Conservation (phyloP, 176 grass and related monocot genomes). For the Triticum monococcum region DNA sequence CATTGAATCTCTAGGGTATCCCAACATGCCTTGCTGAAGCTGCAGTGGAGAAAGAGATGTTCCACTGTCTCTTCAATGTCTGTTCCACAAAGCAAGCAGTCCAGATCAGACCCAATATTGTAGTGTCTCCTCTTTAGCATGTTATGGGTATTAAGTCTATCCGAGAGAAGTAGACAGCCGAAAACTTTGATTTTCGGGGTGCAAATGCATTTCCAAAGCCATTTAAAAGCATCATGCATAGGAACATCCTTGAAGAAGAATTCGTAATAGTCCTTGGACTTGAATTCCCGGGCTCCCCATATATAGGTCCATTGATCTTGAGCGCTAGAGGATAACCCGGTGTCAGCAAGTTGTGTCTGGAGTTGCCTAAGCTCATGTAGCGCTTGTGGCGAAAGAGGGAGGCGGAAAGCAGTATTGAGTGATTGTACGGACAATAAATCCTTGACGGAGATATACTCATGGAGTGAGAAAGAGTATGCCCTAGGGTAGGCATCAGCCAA, state of each 20-base stretch:
- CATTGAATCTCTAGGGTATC: accelerated
- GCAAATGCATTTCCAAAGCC: background rate
- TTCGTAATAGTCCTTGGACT: background rate
- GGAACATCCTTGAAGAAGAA: background rate
- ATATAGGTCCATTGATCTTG: no score
- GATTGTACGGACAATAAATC: background rate
- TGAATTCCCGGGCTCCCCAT: background rate
- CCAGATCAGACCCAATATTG: background rate
- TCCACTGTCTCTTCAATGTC: background rate
- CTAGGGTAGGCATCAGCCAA: no score
- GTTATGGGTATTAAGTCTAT: background rate
- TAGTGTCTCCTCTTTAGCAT: background rate
- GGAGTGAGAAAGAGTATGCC: no score
- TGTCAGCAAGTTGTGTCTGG: no score
- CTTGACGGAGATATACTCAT: background rate
- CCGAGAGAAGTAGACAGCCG: background rate
- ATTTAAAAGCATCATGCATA: background rate
- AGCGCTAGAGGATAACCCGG: no score
- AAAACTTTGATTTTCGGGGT: background rate
- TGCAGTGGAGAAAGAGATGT: background rate
- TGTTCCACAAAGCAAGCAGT: background rate
- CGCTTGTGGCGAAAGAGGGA: background rate
- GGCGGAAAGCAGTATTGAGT: background rate
- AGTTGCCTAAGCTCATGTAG: background rate
- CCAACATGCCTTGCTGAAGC: background rate